These are phyloP conservation scores for Ustilago curta DNA, from an alignment of 1,284 basidiomycete species.

Conservation along the genomic window DNA sequence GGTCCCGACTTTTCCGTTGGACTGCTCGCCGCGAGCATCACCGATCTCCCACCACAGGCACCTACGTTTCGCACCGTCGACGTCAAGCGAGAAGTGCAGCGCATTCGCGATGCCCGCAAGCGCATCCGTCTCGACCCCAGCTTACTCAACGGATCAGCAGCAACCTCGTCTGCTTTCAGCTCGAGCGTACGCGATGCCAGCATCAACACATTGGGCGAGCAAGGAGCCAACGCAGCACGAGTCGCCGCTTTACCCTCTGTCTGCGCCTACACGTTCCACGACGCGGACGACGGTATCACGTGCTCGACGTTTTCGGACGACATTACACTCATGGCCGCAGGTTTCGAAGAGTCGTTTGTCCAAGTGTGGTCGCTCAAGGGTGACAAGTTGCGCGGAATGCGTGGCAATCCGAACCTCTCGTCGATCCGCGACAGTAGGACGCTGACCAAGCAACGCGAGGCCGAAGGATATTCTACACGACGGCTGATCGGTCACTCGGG, in stretches of 20 bases:
- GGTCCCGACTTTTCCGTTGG: constrained; percentile 47
- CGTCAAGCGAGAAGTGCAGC: constrained; percentile 89
- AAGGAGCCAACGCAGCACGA: constrained; percentile 55
- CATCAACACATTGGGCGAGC: constrained; percentile 54
- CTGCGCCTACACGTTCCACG: constrained; percentile 68
- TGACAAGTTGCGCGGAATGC: constrained; percentile 82
- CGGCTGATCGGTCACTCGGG: constrained; percentile 97
- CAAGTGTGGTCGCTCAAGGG: constrained; percentile 95
- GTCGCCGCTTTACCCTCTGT: constrained; percentile 65
- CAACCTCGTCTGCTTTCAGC: constrained; percentile 25
- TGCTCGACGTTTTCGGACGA: constrained; percentile 91
- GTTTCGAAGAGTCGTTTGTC: constrained; percentile 95
- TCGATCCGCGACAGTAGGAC: constrained; percentile 75
- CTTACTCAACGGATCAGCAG: constrained; percentile 18
- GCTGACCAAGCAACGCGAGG: constrained; percentile 54
- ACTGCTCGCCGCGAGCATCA: constrained; percentile 74
- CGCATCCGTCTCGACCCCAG: constrained; percentile 61
- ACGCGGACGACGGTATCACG: constrained; percentile 74
- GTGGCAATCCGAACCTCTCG: constrained; percentile 79
- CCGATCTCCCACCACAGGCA: constrained; percentile 81
- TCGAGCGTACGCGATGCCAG: constrained; percentile 53
- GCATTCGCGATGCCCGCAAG: constrained; percentile 81
- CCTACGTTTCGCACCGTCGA: constrained; percentile 86
- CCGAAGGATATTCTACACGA: constrained; percentile 70
- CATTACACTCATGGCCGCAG: constrained; percentile 92